Evolutionary conservation across 2,329 filamentous ascomycete species (phyloP).

Genomic region (Myriangium duriaei): DNA sequence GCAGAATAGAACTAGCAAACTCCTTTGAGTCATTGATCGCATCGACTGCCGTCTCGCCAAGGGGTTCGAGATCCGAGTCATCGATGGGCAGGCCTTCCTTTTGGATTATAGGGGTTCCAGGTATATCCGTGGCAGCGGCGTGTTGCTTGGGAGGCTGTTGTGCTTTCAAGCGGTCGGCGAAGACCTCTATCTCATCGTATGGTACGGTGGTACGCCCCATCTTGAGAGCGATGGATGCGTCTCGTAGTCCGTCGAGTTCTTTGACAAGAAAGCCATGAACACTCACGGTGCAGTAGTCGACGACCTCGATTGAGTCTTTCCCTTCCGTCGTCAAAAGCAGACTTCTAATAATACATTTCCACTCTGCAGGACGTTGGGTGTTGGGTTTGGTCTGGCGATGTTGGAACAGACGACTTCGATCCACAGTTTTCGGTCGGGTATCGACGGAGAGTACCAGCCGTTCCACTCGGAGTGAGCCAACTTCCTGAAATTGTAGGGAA

Average conservation of each 20-base stretch:
- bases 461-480: slow-evolving; percentile 75
- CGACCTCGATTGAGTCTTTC: slow-evolving; percentile 68
- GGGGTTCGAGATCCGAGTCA: slow-evolving; percentile 56
- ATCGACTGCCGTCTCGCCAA: slow-evolving; percentile 66
- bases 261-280: slow-evolving; percentile 84
- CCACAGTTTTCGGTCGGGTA: slow-evolving; percentile 80
- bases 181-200: slow-evolving; percentile 68
- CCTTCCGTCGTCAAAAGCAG: slow-evolving; percentile 81
- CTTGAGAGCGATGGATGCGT: slow-evolving; percentile 83
- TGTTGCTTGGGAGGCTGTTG: slow-evolving; percentile 24
- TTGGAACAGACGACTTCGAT: slow-evolving; percentile 78
- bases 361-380: slow-evolving; percentile 71
- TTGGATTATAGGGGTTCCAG: not conserved
- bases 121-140: slow-evolving; percentile 6
- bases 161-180: slow-evolving; percentile 42
- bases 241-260: slow-evolving; percentile 72
- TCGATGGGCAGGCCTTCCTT: slow-evolving; percentile 14
- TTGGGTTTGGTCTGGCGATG: slow-evolving; percentile 54
- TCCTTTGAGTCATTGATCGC: slow-evolving; percentile 87
- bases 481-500: slow-evolving; percentile 61
- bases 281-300: slow-evolving; percentile 81
- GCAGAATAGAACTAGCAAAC: slow-evolving; percentile 76
- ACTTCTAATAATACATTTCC: slow-evolving; percentile 78
- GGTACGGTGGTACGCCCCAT: slow-evolving; percentile 82
- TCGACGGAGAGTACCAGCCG: slow-evolving; percentile 79